Evolutionary conservation across 1,139 yeast genomes (phyloP).

Genomic region (Magnusiomyces ingens): DNA sequence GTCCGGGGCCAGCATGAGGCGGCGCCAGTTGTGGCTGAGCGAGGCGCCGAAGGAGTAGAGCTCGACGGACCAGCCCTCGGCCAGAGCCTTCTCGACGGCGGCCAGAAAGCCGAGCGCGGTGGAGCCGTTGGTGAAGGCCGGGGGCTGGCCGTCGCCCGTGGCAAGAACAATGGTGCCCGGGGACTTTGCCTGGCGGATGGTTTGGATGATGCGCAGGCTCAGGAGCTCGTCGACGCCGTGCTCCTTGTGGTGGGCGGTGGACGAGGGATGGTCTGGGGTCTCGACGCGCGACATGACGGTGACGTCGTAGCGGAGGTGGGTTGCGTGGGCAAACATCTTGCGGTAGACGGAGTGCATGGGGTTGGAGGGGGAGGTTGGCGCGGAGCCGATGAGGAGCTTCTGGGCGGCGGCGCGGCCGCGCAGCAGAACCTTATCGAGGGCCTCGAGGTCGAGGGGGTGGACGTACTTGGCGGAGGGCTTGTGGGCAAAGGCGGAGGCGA

Average conservation of each 20-base stretch:
- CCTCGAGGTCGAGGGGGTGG: conserved; percentile 15
- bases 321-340: conserved; percentile 11
- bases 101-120: conserved; percentile 17
- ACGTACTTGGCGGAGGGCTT: not conserved
- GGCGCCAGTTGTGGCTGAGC: conserved; percentile 20
- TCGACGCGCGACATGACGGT: conserved; percentile 11
- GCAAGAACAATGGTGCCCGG: conserved; percentile 19
- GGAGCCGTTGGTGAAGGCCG: conserved; percentile 10
- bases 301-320: conserved; percentile 8
- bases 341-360: conserved; percentile 6
- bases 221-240: conserved; percentile 23
- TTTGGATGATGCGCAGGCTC: conserved; percentile 15
- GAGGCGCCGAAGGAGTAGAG: conserved; percentile 20
- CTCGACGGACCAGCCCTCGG: conserved; percentile 23
- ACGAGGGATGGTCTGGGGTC: not conserved
- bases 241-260: conserved; percentile 14
- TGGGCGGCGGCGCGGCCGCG: conserved; percentile 19
- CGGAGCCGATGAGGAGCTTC: not conserved
- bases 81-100: conserved; percentile 18
- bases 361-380: too few species aligned
- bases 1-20: conserved; percentile 6
- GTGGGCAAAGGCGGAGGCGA: not conserved
- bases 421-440: conserved; percentile 18
- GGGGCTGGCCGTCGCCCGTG: conserved; percentile 26
- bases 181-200: too few species aligned